phyloP scores from a whole-genome alignment of 2,329 filamentous ascomycete species.

The Fusarium sp. region DNA sequence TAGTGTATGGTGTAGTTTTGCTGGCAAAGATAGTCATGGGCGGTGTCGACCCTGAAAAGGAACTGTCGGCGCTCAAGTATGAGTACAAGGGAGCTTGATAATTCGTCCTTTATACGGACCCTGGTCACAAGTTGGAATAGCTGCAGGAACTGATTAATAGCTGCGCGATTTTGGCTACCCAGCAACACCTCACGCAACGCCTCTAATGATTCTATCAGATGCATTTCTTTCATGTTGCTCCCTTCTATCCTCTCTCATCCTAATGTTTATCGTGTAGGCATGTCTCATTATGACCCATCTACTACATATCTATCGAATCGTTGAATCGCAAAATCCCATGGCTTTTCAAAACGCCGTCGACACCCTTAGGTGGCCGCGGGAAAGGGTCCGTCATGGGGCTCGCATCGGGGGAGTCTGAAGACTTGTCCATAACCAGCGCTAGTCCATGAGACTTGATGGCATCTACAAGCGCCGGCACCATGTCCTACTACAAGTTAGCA shows the following conservation, averaged over 20 bases:
- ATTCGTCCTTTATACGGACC: neutral
- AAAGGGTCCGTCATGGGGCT: slow-evolving; percentile 61
- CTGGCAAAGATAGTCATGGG: slow-evolving; percentile 74
- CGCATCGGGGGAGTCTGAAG: slow-evolving; percentile 63
- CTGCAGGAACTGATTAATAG: neutral
- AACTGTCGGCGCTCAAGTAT: slow-evolving; percentile 72
- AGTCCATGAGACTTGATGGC: slow-evolving; percentile 95
- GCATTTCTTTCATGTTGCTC: slow-evolving; percentile 3
- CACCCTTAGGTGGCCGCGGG: slow-evolving; percentile 77
- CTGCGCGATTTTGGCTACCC: neutral
- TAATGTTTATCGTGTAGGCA: slow-evolving; percentile 29
- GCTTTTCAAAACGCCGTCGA: slow-evolving; percentile 86
- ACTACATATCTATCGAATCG: slow-evolving; percentile 84
- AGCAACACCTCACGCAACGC: neutral
- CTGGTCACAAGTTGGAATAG: neutral
- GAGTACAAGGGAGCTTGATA: slow-evolving; percentile 73
- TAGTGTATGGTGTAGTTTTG: slow-evolving; percentile 71
- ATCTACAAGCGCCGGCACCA: slow-evolving; percentile 91
- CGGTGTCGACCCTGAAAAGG: slow-evolving; percentile 74
- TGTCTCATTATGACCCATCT: slow-evolving; percentile 45
- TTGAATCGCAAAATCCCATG: slow-evolving; percentile 94
- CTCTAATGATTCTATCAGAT: slow-evolving; percentile 19
- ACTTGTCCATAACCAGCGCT: slow-evolving; percentile 90
- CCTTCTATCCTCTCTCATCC: slow-evolving; percentile 30
- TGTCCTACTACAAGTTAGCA: slow-evolving; percentile 68